Evolutionary conservation across 768 basidiomycete genomes (phyloP), one percentile per base, ranked within the genome.

Genomic region (Coprinopsis marcescibilis): DNA sequence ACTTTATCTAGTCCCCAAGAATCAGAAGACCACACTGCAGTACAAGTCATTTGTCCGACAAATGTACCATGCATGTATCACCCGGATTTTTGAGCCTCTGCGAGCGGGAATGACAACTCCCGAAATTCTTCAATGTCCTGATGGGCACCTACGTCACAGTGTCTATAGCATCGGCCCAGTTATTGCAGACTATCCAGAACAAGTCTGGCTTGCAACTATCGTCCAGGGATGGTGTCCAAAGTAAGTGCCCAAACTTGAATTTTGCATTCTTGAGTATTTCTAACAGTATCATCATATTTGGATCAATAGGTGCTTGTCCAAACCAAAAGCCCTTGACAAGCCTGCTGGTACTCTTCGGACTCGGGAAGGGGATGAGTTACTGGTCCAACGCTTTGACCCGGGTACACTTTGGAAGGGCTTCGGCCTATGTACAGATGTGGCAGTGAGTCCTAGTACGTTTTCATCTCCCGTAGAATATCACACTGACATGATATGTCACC

Each of bases 111-210:
- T 60, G 61, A 49, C 45, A n/a, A n/a, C n/a, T n/a, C 35, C 10
- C 12, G 35, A 11, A 7, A 19, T 36, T 17, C 12, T 32, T 32
- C 30, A 8, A 27, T 70, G 56, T 40, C 50, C 45, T 1, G 67
- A 71, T 54, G 57, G 65, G 0, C 56, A 65, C 41, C 67, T 48
- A 40, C 52, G 48, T 1, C 38, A 52, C 4, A 56, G 46, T 3
- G 57, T 68, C 7, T 71, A 62, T 52, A 58, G 57, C 1, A 45
- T 72, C 4, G 65, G 62, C 1, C 58, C 65, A 1, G 67, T 66
- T 30, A 70, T 72, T 50, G 66, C 65, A 0, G 64, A 72, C 45
- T 71, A 72, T 39, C 69, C 65, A 0, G 66, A 71, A 44, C 66
- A 70, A 48, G 58, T 51, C 1, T 42, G 63, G 2, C 46, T 69